Percentiles rank a stretch among this genome's conserved stretches.
These are phyloP conservation scores for Conringia planisiliqua DNA, from an alignment of 345 rosid species.

Conservation along the genomic window DNA sequence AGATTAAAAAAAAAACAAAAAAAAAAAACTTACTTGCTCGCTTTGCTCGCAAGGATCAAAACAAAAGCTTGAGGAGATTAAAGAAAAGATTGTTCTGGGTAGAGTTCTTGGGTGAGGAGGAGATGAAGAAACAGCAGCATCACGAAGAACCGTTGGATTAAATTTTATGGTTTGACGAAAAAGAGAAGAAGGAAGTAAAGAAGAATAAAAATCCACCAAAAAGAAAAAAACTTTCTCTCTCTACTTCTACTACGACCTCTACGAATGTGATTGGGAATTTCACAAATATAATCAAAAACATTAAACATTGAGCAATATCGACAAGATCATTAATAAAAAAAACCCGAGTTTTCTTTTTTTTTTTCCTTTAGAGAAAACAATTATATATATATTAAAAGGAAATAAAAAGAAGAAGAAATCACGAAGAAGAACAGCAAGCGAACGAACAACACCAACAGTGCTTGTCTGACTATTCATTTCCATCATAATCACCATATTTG, in stretches of 20 bases:
- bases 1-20: not conserved
- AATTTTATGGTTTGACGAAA: slow-evolving; percentile 34
- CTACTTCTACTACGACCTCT: too few relatives aligned
- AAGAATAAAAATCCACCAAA: slow-evolving; percentile 37
- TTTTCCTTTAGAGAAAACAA: not conserved
- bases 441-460: slow-evolving; percentile 36
- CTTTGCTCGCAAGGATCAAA: not conserved
- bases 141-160: too few relatives aligned
- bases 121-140: not conserved
- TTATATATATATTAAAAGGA: slow-evolving; percentile 5
- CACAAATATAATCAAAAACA: slow-evolving; percentile 29
- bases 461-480: slow-evolving; percentile 34
- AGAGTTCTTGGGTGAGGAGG: not conserved
- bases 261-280: slow-evolving; percentile 55
- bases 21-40: slow-evolving; percentile 5
- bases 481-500: slow-evolving; percentile 25
- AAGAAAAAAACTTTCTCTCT: slow-evolving; percentile 34
- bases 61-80: not conserved
- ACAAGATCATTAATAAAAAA: slow-evolving; percentile 38
- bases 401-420: slow-evolving; percentile 21
- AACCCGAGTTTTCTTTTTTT: not conserved
- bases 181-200: slow-evolving; percentile 24
- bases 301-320: slow-evolving; percentile 29
- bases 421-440: slow-evolving; percentile 35
- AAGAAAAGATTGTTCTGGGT: not conserved